Conservation (phyloP, 2,329 filamentous ascomycete species). For the Trichoderma harzianum region DNA sequence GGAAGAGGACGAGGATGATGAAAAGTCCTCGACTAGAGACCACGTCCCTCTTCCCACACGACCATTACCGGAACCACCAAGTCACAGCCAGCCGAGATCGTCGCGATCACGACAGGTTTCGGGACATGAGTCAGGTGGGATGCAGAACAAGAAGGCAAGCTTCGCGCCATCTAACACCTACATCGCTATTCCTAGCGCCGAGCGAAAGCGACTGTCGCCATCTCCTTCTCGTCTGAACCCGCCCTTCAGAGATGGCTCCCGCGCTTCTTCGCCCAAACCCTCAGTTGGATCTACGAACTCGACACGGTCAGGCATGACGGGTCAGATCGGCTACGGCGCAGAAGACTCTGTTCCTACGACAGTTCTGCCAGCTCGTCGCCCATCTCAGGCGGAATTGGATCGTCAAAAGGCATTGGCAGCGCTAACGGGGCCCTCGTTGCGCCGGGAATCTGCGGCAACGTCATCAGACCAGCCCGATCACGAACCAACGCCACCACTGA, state of each 20-base stretch:
- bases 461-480: constrained; percentile 34
- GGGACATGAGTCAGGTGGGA: constrained; percentile 14
- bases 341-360: constrained; percentile 42
- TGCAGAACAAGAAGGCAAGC: constrained; percentile 39
- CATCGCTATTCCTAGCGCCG: constrained; percentile 37
- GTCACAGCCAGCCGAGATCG: constrained; percentile 14
- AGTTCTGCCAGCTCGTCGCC: constrained; percentile 32
- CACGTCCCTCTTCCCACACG: constrained; percentile 28
- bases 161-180: constrained; percentile 41
- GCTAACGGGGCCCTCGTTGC: not conserved
- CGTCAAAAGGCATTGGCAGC: constrained; percentile 21
- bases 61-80: constrained; percentile 24
- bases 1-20: constrained; percentile 45
- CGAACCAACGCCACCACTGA: constrained; percentile 46
- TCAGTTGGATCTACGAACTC: constrained; percentile 41
- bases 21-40: constrained; percentile 19
- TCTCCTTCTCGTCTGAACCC: constrained; percentile 11
- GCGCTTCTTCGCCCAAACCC: constrained; percentile 26
- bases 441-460: constrained; percentile 25
- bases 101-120: constrained; percentile 26
- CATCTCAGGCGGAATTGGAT: constrained; percentile 23
- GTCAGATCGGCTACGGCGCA: constrained; percentile 32
- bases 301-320: constrained; percentile 32
- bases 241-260: constrained; percentile 21
- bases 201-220: constrained; percentile 24